These are phyloP conservation scores for Colletotrichum limetticola DNA, from an alignment of 2,329 filamentous ascomycete genomes.

Conservation along the genomic window DNA sequence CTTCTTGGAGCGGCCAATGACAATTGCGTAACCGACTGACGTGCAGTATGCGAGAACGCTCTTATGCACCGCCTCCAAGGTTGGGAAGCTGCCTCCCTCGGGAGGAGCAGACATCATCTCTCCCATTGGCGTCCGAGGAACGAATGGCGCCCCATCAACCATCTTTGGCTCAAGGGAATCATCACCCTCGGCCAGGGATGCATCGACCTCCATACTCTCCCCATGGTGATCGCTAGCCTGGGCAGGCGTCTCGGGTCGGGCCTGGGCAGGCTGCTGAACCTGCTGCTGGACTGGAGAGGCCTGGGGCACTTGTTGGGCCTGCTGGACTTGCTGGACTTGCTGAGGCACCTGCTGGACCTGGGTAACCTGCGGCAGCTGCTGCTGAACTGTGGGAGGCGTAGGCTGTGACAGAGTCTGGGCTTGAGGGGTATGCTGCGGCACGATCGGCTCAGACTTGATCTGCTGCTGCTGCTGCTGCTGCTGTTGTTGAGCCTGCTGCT, in stretches of 20 bases:
- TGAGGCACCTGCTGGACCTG: conserved; percentile 41
- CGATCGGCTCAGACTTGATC: conserved; percentile 39
- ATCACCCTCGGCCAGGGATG: conserved; percentile 55
- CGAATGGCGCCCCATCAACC: conserved; percentile 60
- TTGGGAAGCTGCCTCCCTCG: conserved; percentile 72
- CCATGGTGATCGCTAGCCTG: conserved; percentile 52
- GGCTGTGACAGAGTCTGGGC: conserved; percentile 32
- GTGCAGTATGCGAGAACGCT: conserved; percentile 73
- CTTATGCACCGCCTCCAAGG: conserved; percentile 72
- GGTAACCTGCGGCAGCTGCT: conserved; percentile 35
- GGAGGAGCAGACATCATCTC: conserved; percentile 71
- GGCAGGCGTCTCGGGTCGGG: conserved; percentile 42
- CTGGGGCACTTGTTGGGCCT: conserved; percentile 36
- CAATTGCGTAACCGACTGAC: conserved; percentile 74
- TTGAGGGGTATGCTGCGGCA: conserved; percentile 30
- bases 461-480: conserved; percentile 40
- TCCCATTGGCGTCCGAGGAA: conserved; percentile 66
- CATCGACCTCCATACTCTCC: conserved; percentile 64
- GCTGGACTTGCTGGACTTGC: conserved; percentile 40
- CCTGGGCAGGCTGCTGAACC: conserved; percentile 49
- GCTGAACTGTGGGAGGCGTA: conserved; percentile 18
- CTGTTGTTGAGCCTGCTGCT: conserved; percentile 44
- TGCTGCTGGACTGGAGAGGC: conserved; percentile 41
- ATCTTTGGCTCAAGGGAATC: conserved; percentile 61
- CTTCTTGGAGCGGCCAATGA: conserved; percentile 76